Evolutionary conservation across 2,329 filamentous ascomycete species (phyloP), one percentile per base, ranked within the genome.

Genomic region (Fusarium sp.): DNA sequence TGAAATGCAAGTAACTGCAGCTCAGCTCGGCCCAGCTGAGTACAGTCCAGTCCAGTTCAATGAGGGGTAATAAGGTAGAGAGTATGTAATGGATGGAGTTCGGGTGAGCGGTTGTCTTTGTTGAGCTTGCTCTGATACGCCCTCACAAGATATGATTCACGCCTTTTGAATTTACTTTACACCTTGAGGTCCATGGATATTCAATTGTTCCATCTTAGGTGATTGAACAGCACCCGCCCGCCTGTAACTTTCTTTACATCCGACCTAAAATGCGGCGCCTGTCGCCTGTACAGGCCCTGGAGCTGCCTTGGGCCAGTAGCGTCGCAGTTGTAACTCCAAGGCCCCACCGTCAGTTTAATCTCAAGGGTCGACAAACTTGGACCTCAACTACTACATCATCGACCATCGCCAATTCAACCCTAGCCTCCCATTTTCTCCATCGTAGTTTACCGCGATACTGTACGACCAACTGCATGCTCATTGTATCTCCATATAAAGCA

Each of bases 221-320:
- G 39, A 54, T 18, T 27, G 25, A 56, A 23, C 35, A 54, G 25
- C 35, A 41, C 12, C 59, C 38, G 27, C 15, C 59, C 38, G 27
- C 58, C n/a, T 41, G 27, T 15, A 21, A 56, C 29, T 35, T 27
- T 33, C 41, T 39, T 35, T 14, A 23, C 19, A 15, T 4, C 11
- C 10, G 35, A 37, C 35, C 46, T 49, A 29, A 64, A 45, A 74
- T 75, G 76, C 66, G 70, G 66, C 74, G 74, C 51, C 54, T 75
- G 31, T 76, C 72, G 68, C 73, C 68, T 73, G 44, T 77, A 73
- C 62, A 68, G 66, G 73, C 70, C 65, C 74, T 78, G 73, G 69
- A 74, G 60, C 73, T 72, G 52, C 72, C 74, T 74, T 72, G 73
- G 74, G 68, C 72, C 66, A 66, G 48, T 48, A 45, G 59, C 44